These are phyloP conservation scores for Arthroderma sp. DNA, from an alignment of 2,329 filamentous ascomycete genomes.

Conservation along the genomic window DNA sequence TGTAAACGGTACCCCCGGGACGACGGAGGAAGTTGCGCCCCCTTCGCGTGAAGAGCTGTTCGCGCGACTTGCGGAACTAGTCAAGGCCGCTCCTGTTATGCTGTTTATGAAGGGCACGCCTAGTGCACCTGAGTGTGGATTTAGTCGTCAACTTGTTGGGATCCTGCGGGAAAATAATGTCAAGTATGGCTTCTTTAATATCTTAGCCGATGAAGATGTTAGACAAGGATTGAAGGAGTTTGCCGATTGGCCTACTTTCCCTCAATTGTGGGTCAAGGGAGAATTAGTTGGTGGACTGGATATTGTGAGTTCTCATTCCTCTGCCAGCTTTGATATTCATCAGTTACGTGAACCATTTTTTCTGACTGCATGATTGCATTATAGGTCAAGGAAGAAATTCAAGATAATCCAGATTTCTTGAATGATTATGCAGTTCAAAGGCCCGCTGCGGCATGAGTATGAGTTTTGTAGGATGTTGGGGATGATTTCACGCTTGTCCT, in stretches of 20 bases:
- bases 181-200: conserved; percentile 98
- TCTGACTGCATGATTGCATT: conserved; percentile 1
- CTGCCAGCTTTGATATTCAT: conserved; percentile 12
- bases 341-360: conserved; percentile 1
- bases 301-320: conserved; percentile 54
- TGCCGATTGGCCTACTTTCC: conserved; percentile 97
- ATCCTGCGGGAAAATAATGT: conserved; percentile 80
- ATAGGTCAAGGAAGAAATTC: conserved; percentile 86
- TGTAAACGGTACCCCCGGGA: conserved; percentile 7
- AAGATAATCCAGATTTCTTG: conserved; percentile 71
- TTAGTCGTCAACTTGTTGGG: conserved; percentile 77
- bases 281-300: conserved; percentile 88
- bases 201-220: conserved; percentile 92
- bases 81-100: conserved; percentile 95
- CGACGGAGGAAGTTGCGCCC: conserved; percentile 23
- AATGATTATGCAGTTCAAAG: conserved; percentile 49
- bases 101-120: conserved; percentile 98
- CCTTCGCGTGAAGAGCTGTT: conserved; percentile 73
- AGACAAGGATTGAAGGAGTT: conserved; percentile 92
- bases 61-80: conserved; percentile 65
- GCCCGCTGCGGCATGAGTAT: conserved; percentile 7
- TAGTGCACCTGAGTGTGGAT: conserved; percentile 75
- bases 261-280: conserved; percentile 82
- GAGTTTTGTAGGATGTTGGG: too few relatives aligned
- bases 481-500: too few relatives aligned